Percentiles rank a stretch among this genome's conserved stretches.
Conservation (phyloP, 768 basidiomycete genomes). For the Boletales sp. region DNA sequence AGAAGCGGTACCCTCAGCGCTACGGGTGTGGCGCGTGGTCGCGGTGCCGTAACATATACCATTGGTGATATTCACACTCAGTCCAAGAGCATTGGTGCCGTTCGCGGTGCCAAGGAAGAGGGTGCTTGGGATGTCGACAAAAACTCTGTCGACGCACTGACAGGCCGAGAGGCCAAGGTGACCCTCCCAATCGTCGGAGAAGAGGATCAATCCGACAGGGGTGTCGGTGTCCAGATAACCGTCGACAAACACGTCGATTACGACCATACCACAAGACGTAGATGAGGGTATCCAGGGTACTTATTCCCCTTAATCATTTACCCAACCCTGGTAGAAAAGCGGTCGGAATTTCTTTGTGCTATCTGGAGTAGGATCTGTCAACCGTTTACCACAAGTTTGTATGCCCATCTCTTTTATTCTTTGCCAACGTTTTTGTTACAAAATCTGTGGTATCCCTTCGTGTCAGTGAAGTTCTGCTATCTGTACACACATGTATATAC, state of each 20-base stretch:
- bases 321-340: not conserved
- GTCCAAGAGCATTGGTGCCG: conserved; percentile 47
- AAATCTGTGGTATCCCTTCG: too few species aligned
- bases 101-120: conserved; percentile 40
- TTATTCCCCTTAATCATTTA: too few species aligned
- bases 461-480: not conserved
- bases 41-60: conserved; percentile 31
- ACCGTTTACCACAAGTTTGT: not conserved
- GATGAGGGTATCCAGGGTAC: conserved; percentile 2
- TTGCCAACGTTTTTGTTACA: too few species aligned
- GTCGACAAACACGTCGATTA: conserved; percentile 56
- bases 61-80: conserved; percentile 51
- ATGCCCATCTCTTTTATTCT: not conserved
- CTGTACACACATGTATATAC: not conserved
- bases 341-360: not conserved
- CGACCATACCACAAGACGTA: conserved; percentile 28
- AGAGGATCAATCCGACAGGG: conserved; percentile 24
- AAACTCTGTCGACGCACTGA: conserved; percentile 36
- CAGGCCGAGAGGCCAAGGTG: conserved; percentile 35
- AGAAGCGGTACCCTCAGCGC: conserved; percentile 40
- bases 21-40: conserved; percentile 26
- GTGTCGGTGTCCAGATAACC: conserved; percentile 55
- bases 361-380: conserved; percentile 8
- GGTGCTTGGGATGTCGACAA: conserved; percentile 34
- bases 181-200: conserved; percentile 29